Evolutionary conservation across 2,329 filamentous ascomycete species (phyloP).

Genomic region (Escovopsis sp.): DNA sequence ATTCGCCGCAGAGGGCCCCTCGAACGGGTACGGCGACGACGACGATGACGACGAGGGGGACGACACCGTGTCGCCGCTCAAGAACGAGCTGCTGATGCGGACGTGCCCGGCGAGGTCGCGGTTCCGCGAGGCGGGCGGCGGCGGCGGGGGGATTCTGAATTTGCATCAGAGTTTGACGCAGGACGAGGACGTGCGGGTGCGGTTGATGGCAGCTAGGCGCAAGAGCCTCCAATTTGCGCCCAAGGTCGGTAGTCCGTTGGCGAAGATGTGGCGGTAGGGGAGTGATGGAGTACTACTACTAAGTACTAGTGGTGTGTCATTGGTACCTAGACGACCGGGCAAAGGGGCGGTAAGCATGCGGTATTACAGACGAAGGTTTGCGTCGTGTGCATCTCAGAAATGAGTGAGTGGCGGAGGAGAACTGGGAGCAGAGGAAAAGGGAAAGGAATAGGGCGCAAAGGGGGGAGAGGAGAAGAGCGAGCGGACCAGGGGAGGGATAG

Average conservation of each 20-base stretch:
- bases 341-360: no score
- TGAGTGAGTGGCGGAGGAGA: no score
- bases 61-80: slow-evolving; percentile 14
- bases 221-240: slow-evolving; percentile 69
- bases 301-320: no score
- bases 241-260: slow-evolving; percentile 57
- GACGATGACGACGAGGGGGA: slow-evolving; percentile 16
- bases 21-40: slow-evolving; percentile 12
- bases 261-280: slow-evolving; percentile 32
- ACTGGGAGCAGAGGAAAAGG: no score
- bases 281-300: no score
- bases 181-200: slow-evolving; percentile 41
- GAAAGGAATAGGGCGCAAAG: no score
- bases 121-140: slow-evolving; percentile 21
- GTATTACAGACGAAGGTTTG: no score
- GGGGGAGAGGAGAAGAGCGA: no score
- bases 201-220: slow-evolving; percentile 54
- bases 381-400: no score
- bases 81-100: slow-evolving; percentile 27
- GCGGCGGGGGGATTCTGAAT: slow-evolving; percentile 24
- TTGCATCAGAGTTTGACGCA: slow-evolving; percentile 22
- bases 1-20: slow-evolving; percentile 35
- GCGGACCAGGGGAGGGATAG: no score
- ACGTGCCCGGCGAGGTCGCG: slow-evolving; percentile 39
- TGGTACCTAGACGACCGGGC: no score